phyloP scores from a whole-genome alignment of 441 rosid species.

The Populus tomentosa region DNA sequence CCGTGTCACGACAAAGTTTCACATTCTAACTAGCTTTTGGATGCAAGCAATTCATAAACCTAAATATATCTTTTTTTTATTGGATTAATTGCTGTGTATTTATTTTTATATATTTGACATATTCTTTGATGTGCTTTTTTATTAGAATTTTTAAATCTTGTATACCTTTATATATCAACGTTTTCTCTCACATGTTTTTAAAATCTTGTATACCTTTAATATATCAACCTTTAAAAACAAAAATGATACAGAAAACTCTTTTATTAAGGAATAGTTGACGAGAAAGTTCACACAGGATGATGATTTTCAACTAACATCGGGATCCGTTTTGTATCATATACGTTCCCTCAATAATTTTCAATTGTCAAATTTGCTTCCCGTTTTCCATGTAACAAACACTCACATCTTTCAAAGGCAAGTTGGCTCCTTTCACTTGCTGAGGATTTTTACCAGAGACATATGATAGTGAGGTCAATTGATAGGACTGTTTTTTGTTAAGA shows the following conservation, averaged over 20 bases:
- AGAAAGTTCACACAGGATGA: slow-evolving; percentile 10
- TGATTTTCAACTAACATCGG: slow-evolving; percentile 18
- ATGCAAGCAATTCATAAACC: too few species aligned
- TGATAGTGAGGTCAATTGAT: not conserved
- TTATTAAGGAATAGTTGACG: not conserved
- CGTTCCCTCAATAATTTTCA: slow-evolving; percentile 15
- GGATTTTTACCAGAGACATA: slow-evolving; percentile 3
- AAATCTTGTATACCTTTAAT: too few species aligned
- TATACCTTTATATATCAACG: too few species aligned
- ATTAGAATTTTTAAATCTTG: too few species aligned
- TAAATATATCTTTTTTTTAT: too few species aligned
- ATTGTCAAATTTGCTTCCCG: slow-evolving; percentile 15
- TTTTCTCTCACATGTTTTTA: too few species aligned
- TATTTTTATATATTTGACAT: too few species aligned
- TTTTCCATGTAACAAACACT: not conserved
- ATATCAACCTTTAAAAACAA: too few species aligned
- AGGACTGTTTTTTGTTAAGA: too few species aligned
- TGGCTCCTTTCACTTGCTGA: slow-evolving; percentile 12
- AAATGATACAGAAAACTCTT: not conserved
- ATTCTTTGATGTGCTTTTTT: too few species aligned
- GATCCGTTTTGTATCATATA: not conserved
- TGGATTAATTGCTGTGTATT: too few species aligned
- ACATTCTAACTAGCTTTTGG: not conserved
- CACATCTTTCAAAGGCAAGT: not conserved
- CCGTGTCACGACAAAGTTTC: not conserved